Conservation (phyloP, 495 filamentous ascomycete genomes). For the Penicillium samsonianum region DNA sequence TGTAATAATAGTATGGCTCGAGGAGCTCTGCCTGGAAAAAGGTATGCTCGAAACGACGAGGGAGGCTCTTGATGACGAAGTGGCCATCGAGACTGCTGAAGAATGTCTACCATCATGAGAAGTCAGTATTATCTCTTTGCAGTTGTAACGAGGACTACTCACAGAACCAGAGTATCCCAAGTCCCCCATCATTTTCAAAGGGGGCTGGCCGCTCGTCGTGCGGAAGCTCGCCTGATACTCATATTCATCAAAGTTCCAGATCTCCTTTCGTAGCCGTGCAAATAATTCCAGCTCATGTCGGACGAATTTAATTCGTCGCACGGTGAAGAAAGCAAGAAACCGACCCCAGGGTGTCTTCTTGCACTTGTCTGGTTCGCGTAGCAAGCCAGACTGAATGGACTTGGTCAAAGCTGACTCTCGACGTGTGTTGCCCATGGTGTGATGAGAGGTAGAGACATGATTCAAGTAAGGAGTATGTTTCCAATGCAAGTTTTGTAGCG, state of each 20-base stretch:
- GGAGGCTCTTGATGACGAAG: conserved; percentile 67
- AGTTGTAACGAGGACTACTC: conserved; percentile 9
- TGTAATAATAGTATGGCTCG: conserved; percentile 59
- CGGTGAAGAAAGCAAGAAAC: conserved; percentile 40
- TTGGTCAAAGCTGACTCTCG: conserved; percentile 36
- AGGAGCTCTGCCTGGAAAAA: conserved; percentile 68
- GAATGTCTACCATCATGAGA: conserved; percentile 53
- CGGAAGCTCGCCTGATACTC: conserved; percentile 57
- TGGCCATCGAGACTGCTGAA: conserved; percentile 60
- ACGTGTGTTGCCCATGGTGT: conserved; percentile 30
- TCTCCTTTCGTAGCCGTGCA: conserved; percentile 33
- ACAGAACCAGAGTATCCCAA: conserved; percentile 63
- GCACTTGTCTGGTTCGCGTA: conserved; percentile 32
- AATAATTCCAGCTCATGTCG: conserved; percentile 34
- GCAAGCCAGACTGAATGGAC: conserved; percentile 38
- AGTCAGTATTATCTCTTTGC: background rate
- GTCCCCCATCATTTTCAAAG: conserved; percentile 53
- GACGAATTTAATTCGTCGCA: conserved; percentile 37
- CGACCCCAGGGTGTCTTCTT: conserved; percentile 29
- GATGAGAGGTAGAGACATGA: too few species aligned
- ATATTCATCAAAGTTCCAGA: conserved; percentile 55
- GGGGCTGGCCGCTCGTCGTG: conserved; percentile 30
- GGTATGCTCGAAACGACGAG: conserved; percentile 63
- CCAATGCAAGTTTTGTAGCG: too few species aligned
- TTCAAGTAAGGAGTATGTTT: too few species aligned